These are phyloP conservation scores for Podospora pseudopauciseta DNA, from an alignment of 495 filamentous ascomycete genomes.

Conservation along the genomic window DNA sequence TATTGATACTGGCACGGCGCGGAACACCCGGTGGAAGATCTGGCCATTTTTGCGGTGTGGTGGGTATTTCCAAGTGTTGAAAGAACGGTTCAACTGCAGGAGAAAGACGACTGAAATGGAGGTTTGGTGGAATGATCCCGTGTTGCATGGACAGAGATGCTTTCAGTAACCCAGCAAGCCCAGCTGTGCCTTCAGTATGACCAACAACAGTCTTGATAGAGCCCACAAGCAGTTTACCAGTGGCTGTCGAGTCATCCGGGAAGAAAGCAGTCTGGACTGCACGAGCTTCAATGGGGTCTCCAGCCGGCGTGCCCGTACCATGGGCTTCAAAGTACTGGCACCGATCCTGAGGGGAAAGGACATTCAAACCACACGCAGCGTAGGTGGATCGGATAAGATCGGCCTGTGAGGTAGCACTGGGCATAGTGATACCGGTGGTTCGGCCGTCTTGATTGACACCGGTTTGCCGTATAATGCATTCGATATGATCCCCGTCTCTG, in stretches of 20 bases:
- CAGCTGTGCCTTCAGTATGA: constrained; percentile 51
- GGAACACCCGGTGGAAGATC: neutral
- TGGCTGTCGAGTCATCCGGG: constrained; percentile 13
- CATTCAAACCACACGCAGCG: constrained; percentile 39
- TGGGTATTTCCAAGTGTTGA: constrained; percentile 9
- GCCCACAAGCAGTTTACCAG: constrained; percentile 44
- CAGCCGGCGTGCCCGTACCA: constrained; percentile 25
- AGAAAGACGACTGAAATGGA: constrained; percentile 48
- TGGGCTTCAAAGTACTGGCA: constrained; percentile 45
- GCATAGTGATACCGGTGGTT: constrained; percentile 49
- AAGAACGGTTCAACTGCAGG: constrained; percentile 27
- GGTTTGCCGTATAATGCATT: constrained; percentile 56
- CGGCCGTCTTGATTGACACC: constrained; percentile 55
- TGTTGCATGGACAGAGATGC: constrained; percentile 45
- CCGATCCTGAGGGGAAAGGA: constrained; percentile 30
- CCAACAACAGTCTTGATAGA: constrained; percentile 55
- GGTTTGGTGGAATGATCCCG: constrained; percentile 40
- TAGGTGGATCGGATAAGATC: constrained; percentile 48
- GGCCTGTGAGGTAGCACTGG: constrained; percentile 48
- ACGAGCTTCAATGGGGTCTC: constrained; percentile 22
- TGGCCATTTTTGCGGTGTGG: neutral
- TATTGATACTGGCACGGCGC: constrained; percentile 14
- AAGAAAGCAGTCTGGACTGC: constrained; percentile 45
- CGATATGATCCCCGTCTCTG: constrained; percentile 48
- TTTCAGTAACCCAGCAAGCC: constrained; percentile 54